Evolutionary conservation across 768 basidiomycete species (phyloP), one percentile per base, ranked within the genome.

Genomic region (Jaapia argillacea): DNA sequence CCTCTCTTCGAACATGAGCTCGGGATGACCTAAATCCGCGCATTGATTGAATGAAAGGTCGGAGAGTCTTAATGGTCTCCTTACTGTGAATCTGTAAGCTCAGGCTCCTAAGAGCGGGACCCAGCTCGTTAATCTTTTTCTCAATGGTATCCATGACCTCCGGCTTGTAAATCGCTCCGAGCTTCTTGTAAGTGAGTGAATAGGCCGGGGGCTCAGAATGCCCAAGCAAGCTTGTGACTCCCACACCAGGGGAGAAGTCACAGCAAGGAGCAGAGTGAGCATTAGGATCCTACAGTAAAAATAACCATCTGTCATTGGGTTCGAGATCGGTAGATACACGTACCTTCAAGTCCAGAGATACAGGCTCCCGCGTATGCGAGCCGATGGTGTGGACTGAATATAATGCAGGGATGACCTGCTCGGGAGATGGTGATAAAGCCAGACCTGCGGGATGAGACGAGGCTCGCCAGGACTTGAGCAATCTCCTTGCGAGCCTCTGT

Each of bases 351-450:
- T n/a, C n/a, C n/a, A n/a, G n/a, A n/a, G n/a, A n/a, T n/a, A n/a
- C n/a, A n/a, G n/a, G n/a, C n/a, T n/a, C n/a, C n/a, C n/a, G n/a
- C n/a, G n/a, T n/a, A n/a, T n/a, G n/a, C n/a, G n/a, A n/a, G n/a
- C n/a, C n/a, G n/a, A n/a, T n/a, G n/a, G n/a, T n/a, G n/a, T 49
- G 89, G 86, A 49, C 76, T 93, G 22, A 84, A 87, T 41, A 82
- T 79, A 53, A 76, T 89, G 0, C 85, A 90, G 3, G 69, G 71
- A 22, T 74, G 86, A 36, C 90, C 91, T 55, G 90, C 86, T 0
- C 68, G 71, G 46, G 85, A 88, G 46, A 83, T 79, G 16, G 71
- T 79, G 36, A 75, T 81, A 46, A 87, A 84, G 58, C 73, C 93
- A 31, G 54, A 62, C 20, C 60, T 69, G 40, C 65, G 72, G 38